A percentile compares a stretch with the other conserved stretches of the same genome.
These are phyloP conservation scores for Tricholoma sp. DNA, from an alignment of 768 basidiomycete species.

Conservation along the genomic window DNA sequence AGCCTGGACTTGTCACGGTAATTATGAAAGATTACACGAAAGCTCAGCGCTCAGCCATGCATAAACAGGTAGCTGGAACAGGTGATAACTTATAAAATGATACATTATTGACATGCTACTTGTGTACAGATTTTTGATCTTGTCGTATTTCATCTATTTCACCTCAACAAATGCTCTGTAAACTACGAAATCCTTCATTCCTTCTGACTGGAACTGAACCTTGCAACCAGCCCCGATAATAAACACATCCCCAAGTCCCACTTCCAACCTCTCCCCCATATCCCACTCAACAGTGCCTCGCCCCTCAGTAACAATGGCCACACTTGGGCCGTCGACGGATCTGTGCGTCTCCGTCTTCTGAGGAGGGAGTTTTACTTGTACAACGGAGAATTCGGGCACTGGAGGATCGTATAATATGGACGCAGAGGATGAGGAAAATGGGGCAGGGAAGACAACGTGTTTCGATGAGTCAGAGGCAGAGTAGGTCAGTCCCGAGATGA, in stretches of 20 bases:
- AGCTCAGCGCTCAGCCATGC: no score
- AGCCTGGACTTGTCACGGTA: no score
- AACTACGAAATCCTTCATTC: conserved; percentile 37
- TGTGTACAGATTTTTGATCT: no score
- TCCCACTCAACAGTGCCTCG: conserved; percentile 52
- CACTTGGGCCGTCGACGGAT: conserved; percentile 76
- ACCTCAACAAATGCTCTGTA: conserved; percentile 70
- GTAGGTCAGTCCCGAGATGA: conserved; percentile 86
- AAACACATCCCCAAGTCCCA: conserved; percentile 66
- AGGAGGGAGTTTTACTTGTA: conserved; percentile 47
- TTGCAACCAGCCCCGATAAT: conserved; percentile 74
- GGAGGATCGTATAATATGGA: conserved; percentile 79
- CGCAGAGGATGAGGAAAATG: conserved; percentile 30
- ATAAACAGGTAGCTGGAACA: no score
- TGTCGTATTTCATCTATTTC: conserved; percentile 2
- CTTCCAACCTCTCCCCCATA: conserved; percentile 28
- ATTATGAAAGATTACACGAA: no score
- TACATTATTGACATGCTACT: no score
- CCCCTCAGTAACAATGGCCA: conserved; percentile 74
- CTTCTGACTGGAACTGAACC: conserved; percentile 41
- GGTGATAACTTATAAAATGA: no score
- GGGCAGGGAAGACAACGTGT: conserved; percentile 63
- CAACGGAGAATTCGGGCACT: conserved; percentile 88
- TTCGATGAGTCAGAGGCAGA: conserved; percentile 58
- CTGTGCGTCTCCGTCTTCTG: conserved; percentile 51